phyloP scores from a whole-genome alignment of 805 yeast species.

The Candida methanosorbosa region DNA sequence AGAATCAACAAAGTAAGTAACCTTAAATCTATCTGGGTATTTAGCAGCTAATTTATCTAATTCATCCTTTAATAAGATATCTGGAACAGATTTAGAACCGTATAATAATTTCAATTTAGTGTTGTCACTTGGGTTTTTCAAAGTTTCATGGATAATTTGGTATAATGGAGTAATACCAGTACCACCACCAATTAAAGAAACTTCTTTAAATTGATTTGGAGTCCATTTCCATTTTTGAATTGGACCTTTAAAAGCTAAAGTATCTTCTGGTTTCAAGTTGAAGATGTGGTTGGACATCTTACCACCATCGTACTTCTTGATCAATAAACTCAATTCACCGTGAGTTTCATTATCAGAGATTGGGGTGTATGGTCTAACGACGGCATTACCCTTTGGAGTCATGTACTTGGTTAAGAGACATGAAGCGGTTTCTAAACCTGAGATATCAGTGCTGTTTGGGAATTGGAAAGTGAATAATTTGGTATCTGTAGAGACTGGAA shows the following conservation, averaged over 20 bases:
- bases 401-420: conserved; percentile 73
- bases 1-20: conserved; percentile 76
- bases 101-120: conserved; percentile 79
- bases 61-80: conserved; percentile 72
- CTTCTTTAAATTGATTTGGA: conserved; percentile 72
- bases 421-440: conserved; percentile 78
- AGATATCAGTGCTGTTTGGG: conserved; percentile 52
- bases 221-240: conserved; percentile 84
- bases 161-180: conserved; percentile 94
- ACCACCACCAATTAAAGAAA: conserved; percentile 91
- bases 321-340: conserved; percentile 72
- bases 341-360: conserved; percentile 55
- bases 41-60: conserved; percentile 59
- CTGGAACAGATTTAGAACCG: conserved; percentile 72
- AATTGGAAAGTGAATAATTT: conserved; percentile 65
- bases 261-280: conserved; percentile 66
- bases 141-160: conserved; percentile 73
- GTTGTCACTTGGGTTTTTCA: conserved; percentile 75
- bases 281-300: conserved; percentile 72
- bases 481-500: conserved; percentile 51
- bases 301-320: conserved; percentile 89
- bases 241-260: conserved; percentile 91
- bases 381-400: conserved; percentile 77
- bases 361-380: conserved; percentile 88
- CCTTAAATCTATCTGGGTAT: conserved; percentile 70